Percentiles rank a stretch among this genome's conserved stretches.
Evolutionary conservation across 1,284 basidiomycete genomes (phyloP).

Genomic region (Termitomyces sp.): DNA sequence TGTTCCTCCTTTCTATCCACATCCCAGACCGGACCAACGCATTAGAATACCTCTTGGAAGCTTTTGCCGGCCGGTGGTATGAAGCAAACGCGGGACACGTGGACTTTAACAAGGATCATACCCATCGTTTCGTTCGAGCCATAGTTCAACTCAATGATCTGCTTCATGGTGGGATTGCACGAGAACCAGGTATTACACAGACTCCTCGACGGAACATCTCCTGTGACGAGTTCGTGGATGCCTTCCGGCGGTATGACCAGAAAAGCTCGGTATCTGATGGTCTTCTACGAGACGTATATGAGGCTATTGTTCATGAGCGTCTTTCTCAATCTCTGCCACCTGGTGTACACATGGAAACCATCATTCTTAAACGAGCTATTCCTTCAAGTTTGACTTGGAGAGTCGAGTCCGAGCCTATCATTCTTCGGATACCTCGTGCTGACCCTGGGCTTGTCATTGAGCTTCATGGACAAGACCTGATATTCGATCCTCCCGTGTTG

Average conservation of each 20-base stretch:
- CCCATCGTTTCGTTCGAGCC: conserved; percentile 75
- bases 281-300: conserved; percentile 70
- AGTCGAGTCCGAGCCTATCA: conserved; percentile 79
- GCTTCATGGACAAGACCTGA: conserved; percentile 79
- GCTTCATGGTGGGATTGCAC: conserved; percentile 61
- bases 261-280: conserved; percentile 68
- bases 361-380: conserved; percentile 68
- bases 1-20: conserved; percentile 81
- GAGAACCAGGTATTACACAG: conserved; percentile 57
- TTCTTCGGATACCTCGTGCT: conserved; percentile 74
- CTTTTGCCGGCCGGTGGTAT: conserved; percentile 87
- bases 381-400: conserved; percentile 79
- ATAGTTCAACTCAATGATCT: conserved; percentile 85
- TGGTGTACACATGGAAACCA: conserved; percentile 40
- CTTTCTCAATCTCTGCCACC: conserved; percentile 68
- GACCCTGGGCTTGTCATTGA: conserved; percentile 78
- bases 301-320: conserved; percentile 66
- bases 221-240: conserved; percentile 71
- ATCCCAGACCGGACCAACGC: conserved; percentile 54
- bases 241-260: conserved; percentile 73
- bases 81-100: conserved; percentile 79
- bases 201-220: conserved; percentile 63
- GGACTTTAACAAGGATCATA: conserved; percentile 75
- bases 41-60: conserved; percentile 71
- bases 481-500: conserved; percentile 80